These are phyloP conservation scores for Saposhnikovia divaricata DNA, from an alignment of 129 eudicot species.

Conservation along the genomic window DNA sequence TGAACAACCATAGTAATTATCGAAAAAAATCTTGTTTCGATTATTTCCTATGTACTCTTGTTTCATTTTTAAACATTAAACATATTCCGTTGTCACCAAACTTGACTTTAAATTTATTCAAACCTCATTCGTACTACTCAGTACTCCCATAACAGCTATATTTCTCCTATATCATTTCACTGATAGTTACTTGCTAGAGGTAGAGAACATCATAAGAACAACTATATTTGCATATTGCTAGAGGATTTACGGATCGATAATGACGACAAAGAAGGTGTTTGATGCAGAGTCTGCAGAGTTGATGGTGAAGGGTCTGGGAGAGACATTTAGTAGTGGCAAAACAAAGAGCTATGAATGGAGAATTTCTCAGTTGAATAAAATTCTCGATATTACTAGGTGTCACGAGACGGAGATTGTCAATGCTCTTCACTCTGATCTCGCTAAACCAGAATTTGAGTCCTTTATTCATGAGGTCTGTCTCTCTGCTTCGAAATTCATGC, in stretches of 20 bases:
- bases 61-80: too few relatives aligned
- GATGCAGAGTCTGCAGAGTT: slow-evolving; percentile 25
- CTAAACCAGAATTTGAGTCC: slow-evolving; percentile 64
- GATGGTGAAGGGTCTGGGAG: slow-evolving; percentile 50
- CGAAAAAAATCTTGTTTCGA: too few relatives aligned
- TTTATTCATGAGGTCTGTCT: slow-evolving; percentile 53
- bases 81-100: too few relatives aligned
- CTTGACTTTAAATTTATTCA: too few relatives aligned
- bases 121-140: too few relatives aligned
- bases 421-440: slow-evolving; percentile 62
- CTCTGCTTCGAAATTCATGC: not conserved
- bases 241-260: not conserved
- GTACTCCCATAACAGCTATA: too few relatives aligned
- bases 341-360: slow-evolving; percentile 84
- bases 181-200: too few relatives aligned
- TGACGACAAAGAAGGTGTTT: slow-evolving; percentile 12
- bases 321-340: slow-evolving; percentile 31
- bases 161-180: too few relatives aligned
- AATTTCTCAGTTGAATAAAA: slow-evolving; percentile 48
- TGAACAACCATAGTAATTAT: too few relatives aligned
- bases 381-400: slow-evolving; percentile 34
- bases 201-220: too few relatives aligned
- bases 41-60: too few relatives aligned
- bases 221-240: not conserved
- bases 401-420: slow-evolving; percentile 49